These are phyloP conservation scores for Lonicera japonica DNA, from an alignment of 129 eudicot species.

Conservation along the genomic window DNA sequence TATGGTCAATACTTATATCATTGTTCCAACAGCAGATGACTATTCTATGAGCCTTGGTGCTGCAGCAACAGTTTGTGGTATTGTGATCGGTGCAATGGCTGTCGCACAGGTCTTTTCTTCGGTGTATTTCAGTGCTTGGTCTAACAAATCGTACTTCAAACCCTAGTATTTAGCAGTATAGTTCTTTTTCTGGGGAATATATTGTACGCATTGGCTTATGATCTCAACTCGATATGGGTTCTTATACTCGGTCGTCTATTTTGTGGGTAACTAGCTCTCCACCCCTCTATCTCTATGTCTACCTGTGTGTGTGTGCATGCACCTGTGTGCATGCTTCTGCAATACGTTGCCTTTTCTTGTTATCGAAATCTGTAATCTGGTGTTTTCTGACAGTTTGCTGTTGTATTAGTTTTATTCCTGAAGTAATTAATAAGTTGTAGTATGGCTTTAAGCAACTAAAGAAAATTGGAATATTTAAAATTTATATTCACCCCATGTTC, in stretches of 20 bases:
- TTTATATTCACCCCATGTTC: too few species aligned
- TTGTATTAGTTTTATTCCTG: too few species aligned
- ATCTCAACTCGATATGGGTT: conserved; percentile 56
- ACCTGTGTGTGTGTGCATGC: neutral
- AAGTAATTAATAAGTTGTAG: neutral
- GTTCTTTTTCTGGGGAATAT: conserved; percentile 73
- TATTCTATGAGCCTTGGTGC: conserved; percentile 87
- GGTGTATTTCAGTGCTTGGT: conserved; percentile 95
- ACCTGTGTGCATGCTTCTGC: too few species aligned
- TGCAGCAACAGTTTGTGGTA: conserved; percentile 87
- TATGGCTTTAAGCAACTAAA: too few species aligned
- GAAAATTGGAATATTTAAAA: too few species aligned
- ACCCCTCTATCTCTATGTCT: conserved; percentile 13
- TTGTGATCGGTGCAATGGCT: conserved; percentile 96
- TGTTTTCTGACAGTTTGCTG: neutral
- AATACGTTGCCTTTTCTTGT: too few species aligned
- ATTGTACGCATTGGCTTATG: conserved; percentile 86
- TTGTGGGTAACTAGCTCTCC: conserved; percentile 61
- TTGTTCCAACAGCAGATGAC: conserved; percentile 92
- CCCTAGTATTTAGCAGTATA: conserved; percentile 81
- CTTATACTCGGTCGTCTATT: conserved; percentile 78
- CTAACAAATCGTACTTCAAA: conserved; percentile 77
- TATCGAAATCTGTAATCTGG: neutral
- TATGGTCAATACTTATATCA: conserved; percentile 91
- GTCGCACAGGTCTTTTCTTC: conserved; percentile 94